Base-by-base conservation (phyloP, 306 rosid species). In the Medicago arabica region DNA sequence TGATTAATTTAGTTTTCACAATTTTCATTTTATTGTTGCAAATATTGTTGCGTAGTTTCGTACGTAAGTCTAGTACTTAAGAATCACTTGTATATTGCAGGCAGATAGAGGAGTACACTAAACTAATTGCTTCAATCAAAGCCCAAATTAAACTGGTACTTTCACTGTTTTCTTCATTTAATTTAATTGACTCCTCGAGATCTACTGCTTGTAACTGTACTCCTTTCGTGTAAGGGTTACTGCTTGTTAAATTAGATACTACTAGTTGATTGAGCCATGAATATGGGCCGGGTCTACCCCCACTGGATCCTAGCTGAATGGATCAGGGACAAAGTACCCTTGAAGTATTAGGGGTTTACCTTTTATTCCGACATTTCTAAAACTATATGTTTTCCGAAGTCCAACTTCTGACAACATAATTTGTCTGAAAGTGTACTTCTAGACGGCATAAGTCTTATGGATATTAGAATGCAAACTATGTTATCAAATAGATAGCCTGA, bases 141-240 rank as follows among this genome's bases (percentile, higher is more conserved):
- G 89, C 99, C 47, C 97, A 92, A 82, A 92, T 95, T 78, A 92
- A 95, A 82, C 84, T 95, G 93, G 99, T 95, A 90, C 16, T 79
- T 31, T 69, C 76, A 34, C 70, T 72, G 34, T 59, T 61, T 40
- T 66, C 39, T 41, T 43, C 25, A 10, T 46, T 38, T 62, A 13
- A 10, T 46, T 38, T 62, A 13, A 15, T 9, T 10, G 72, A 49
- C 16, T 47, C 55, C 62, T 41, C 55, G 14, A 58, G 63, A 18
- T 17, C 63, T 53, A 11, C 55, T 50, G 38, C 72, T 60, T 75
- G 73, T 28, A 28, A 28, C 31, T 28, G 31, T 40, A 43, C 28
- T 39, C 60, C 40, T 55, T 69, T 25, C 23, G 31, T 53, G 9
- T 19, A 63, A 69, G 62, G 75, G 50, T 71, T 63, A 65, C 1